These are phyloP conservation scores for Arabidopsis hybrid DNA, from an alignment of 441 rosid species.

Conservation along the genomic window DNA sequence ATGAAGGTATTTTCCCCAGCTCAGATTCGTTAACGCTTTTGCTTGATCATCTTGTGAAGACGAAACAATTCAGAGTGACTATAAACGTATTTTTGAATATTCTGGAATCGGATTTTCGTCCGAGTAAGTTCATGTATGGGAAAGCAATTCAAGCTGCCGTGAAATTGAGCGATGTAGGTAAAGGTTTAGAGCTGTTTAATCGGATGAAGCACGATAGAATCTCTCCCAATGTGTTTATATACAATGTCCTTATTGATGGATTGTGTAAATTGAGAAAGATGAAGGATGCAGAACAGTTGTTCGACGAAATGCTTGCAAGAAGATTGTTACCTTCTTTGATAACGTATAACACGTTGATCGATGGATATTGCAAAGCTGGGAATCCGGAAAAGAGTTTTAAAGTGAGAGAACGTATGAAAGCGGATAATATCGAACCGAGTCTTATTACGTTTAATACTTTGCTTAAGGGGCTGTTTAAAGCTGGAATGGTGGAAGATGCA, in stretches of 20 bases:
- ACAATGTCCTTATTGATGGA: constrained; percentile 69
- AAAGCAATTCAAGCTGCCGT: constrained; percentile 78
- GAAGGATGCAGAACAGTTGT: constrained; percentile 64
- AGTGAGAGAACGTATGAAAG: constrained; percentile 64
- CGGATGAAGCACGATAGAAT: constrained; percentile 59
- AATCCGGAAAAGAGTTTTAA: constrained; percentile 53
- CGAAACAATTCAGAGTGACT: constrained; percentile 50
- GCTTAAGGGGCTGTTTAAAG: constrained; percentile 67
- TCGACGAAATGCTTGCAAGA: constrained; percentile 66
- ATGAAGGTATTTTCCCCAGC: constrained; percentile 57
- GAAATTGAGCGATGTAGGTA: constrained; percentile 59
- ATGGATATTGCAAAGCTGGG: constrained; percentile 74
- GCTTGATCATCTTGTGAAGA: constrained; percentile 53
- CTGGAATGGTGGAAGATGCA: constrained; percentile 66
- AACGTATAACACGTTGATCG: constrained; percentile 73
- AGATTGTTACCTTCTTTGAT: constrained; percentile 53
- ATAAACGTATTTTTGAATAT: constrained; percentile 61
- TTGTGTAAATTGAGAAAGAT: constrained; percentile 62
- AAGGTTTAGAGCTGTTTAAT: constrained; percentile 59
- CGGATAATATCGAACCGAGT: constrained; percentile 58
- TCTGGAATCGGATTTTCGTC: constrained; percentile 52
- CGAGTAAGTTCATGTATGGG: constrained; percentile 61
- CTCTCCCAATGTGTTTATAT: constrained; percentile 58
- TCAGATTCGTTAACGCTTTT: constrained; percentile 51
- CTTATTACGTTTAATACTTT: constrained; percentile 74